Evolutionary conservation across 2,329 filamentous ascomycete genomes (phyloP).

Genomic region (Lachnellula arida): DNA sequence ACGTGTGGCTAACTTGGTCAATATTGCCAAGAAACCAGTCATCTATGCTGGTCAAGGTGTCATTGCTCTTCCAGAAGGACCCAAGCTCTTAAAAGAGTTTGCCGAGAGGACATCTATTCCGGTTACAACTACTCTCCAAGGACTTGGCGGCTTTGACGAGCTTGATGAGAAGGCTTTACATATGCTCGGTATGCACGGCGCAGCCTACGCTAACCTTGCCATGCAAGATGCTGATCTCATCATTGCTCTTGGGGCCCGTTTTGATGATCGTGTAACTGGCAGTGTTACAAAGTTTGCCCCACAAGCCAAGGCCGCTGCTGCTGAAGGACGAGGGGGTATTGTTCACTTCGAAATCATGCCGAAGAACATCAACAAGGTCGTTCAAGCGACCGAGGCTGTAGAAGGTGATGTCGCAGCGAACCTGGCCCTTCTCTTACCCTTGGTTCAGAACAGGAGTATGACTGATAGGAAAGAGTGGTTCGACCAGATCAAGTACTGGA

Average conservation of each 20-base stretch:
- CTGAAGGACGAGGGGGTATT: slow-evolving; percentile 85
- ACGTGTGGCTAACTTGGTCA: slow-evolving; percentile 77
- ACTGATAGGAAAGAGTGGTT: slow-evolving; percentile 79
- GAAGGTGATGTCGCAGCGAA: slow-evolving; percentile 88
- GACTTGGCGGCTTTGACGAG: slow-evolving; percentile 88
- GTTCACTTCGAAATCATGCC: slow-evolving; percentile 98
- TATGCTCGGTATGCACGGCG: slow-evolving; percentile 98
- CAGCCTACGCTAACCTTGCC: slow-evolving; percentile 94
- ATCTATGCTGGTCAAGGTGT: slow-evolving; percentile 94
- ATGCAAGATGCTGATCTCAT: slow-evolving; percentile 97
- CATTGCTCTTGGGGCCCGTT: slow-evolving; percentile 87
- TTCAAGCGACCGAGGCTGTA: slow-evolving; percentile 91
- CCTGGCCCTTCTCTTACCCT: slow-evolving; percentile 68
- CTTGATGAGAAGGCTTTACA: slow-evolving; percentile 90
- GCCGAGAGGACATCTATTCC: slow-evolving; percentile 87
- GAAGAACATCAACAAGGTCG: slow-evolving; percentile 99
- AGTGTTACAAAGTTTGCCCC: slow-evolving; percentile 85
- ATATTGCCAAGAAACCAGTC: slow-evolving; percentile 86
- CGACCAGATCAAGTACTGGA: slow-evolving; percentile 83
- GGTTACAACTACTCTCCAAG: slow-evolving; percentile 93
- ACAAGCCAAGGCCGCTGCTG: slow-evolving; percentile 75
- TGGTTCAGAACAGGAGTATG: slow-evolving; percentile 58
- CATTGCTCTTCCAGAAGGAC: slow-evolving; percentile 72
- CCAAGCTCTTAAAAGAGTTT: slow-evolving; percentile 76
- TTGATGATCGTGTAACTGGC: slow-evolving; percentile 91